These are phyloP conservation scores for Ampelomyces quisqualis DNA, from an alignment of 2,329 filamentous ascomycete species.

Conservation along the genomic window DNA sequence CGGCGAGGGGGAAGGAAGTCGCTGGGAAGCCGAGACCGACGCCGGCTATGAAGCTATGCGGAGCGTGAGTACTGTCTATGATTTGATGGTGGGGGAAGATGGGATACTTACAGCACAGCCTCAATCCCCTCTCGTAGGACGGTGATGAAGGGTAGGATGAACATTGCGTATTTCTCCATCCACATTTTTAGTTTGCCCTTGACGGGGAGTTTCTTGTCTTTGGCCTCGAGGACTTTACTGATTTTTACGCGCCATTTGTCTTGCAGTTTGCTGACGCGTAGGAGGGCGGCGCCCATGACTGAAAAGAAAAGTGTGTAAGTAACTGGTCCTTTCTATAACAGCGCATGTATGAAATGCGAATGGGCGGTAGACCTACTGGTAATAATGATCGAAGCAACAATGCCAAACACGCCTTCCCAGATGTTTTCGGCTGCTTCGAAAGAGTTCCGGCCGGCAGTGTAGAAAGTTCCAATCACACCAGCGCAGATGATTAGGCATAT, in stretches of 20 bases:
- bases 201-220: conserved; percentile 45
- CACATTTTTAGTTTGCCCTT: conserved; percentile 60
- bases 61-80: not conserved
- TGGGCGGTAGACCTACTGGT: too few species aligned
- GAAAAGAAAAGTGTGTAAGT: too few species aligned
- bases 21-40: conserved; percentile 77
- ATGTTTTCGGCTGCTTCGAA: conserved; percentile 71
- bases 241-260: conserved; percentile 88
- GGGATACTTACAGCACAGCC: conserved; percentile 63
- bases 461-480: conserved; percentile 72
- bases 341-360: too few species aligned
- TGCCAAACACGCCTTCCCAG: conserved; percentile 77
- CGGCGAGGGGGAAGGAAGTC: conserved; percentile 73
- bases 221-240: conserved; percentile 64
- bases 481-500: conserved; percentile 65
- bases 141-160: conserved; percentile 81
- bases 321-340: too few species aligned
- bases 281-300: conserved; percentile 75
- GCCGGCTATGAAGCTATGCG: conserved; percentile 69
- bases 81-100: not conserved
- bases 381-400: conserved; percentile 78
- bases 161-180: conserved; percentile 80
- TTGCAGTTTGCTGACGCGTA: conserved; percentile 79
- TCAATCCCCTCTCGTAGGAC: conserved; percentile 86
- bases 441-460: conserved; percentile 64